Evolutionary conservation across 1,139 yeast species (phyloP).

Genomic region (Hansenula sp.): DNA sequence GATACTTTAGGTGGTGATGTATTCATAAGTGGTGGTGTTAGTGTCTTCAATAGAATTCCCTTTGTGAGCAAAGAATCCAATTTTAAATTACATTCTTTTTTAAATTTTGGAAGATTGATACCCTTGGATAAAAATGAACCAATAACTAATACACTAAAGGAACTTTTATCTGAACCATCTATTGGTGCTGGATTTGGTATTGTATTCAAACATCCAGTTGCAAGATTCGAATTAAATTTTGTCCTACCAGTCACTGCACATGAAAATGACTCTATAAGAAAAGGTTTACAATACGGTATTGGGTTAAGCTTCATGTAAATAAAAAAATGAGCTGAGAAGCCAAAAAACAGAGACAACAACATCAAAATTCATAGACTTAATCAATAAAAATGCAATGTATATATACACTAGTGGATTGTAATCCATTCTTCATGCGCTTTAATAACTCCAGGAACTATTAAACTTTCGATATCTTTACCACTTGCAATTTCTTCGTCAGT

Average conservation of each 20-base stretch:
- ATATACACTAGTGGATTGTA: background rate
- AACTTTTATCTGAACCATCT: slow-evolving; percentile 39
- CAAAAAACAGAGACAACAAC: background rate
- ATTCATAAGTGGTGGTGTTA: slow-evolving; percentile 65
- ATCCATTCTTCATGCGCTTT: slow-evolving; percentile 63
- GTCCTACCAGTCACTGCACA: slow-evolving; percentile 71
- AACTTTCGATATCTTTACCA: slow-evolving; percentile 59
- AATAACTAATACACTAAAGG: slow-evolving; percentile 21
- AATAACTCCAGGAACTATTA: slow-evolving; percentile 74
- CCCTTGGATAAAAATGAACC: slow-evolving; percentile 31
- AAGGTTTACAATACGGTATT: slow-evolving; percentile 91
- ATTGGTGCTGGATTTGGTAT: slow-evolving; percentile 72
- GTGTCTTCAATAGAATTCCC: slow-evolving; percentile 66
- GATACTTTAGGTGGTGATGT: slow-evolving; percentile 77
- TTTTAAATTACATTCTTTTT: slow-evolving; percentile 64
- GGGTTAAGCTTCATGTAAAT: slow-evolving; percentile 74
- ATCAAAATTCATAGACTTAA: background rate
- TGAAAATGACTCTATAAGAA: slow-evolving; percentile 62
- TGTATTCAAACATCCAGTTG: slow-evolving; percentile 80
- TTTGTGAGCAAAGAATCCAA: slow-evolving; percentile 49
- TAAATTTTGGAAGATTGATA: slow-evolving; percentile 71
- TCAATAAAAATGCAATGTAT: background rate
- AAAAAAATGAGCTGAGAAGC: too few relatives aligned
- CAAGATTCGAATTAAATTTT: slow-evolving; percentile 86
- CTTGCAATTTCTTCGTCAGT: slow-evolving; percentile 34